Base-by-base conservation (phyloP, 495 filamentous ascomycete species). In the Aspergillus cavernicola region DNA sequence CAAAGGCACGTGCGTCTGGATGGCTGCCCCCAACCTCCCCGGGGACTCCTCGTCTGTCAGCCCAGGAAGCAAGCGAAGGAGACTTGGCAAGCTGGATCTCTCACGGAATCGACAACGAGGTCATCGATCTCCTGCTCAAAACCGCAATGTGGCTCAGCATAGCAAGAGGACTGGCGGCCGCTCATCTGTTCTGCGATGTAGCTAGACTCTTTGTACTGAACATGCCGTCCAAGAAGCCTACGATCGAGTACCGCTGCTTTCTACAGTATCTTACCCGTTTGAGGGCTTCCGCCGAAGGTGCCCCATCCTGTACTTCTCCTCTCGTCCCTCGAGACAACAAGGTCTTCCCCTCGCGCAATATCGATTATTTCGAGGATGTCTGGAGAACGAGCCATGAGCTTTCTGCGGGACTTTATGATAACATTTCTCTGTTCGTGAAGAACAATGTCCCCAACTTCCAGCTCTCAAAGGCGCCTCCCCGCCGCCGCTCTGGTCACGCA, bases 121-220 rank as follows among this genome's bases (percentile, higher is more conserved):
- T 52, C 9, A 37, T 62, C 12, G 36, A 51, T 15, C 20, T 68
- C 28, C 23, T 68, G 5, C 46, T 65, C 46, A 59, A 60, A 29
- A 62, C 50, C 4, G 60, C 60, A 0, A 23, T 63, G 23, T 68
- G 65, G 65, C 55, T 68, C 18, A 45, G 51, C 19, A 32, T 66
- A 2, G 63, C 60, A n/a, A 52, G 65, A 33, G 65, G 65, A 15
- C 43, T 59, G 2, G 23, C 65, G 3, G 60, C 65, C 3, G 65
- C 66, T 7, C 65, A 68, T 46, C 55, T 68, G 6, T 68, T 64
- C 37, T 64, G 59, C 40, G 63, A 68, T 32, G 22, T 61, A 13
- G 53, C 46, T 9, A 53, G 59, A 10, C 39, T 56, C 3, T 68
- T 68, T 20, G 53, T 55, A 4, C 18, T 46, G 3, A 32, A 35